Percentiles rank a stretch among this genome's conserved stretches.
These are phyloP conservation scores for Solanum hybrid DNA, from an alignment of 305 asterid genomes.

Conservation along the genomic window DNA sequence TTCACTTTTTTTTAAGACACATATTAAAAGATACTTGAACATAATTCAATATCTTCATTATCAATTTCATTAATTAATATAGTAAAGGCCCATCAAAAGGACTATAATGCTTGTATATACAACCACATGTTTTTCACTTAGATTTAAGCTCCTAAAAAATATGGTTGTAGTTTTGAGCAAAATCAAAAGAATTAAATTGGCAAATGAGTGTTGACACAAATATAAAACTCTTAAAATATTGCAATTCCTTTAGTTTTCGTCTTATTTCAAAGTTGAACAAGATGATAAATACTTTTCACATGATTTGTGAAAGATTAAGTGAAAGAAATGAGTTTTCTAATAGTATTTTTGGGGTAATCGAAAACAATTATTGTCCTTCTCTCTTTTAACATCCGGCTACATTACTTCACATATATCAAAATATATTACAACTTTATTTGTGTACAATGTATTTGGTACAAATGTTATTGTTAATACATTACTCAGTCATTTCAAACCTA, in stretches of 20 bases:
- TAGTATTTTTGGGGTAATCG: background rate
- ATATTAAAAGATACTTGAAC: background rate
- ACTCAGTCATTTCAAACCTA: too few species aligned
- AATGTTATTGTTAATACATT: background rate
- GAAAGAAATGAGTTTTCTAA: background rate
- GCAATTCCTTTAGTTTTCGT: background rate
- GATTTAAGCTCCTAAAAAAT: too few species aligned
- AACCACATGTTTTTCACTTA: too few species aligned
- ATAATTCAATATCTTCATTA: background rate
- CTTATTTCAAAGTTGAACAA: background rate
- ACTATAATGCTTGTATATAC: too few species aligned
- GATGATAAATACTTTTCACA: background rate
- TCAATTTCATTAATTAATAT: too few species aligned
- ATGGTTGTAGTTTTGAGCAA: too few species aligned
- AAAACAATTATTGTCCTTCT: background rate
- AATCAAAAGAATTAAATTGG: too few species aligned
- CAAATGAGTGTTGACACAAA: too few species aligned
- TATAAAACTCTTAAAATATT: too few species aligned
- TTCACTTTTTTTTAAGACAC: background rate
- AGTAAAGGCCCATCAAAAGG: too few species aligned
- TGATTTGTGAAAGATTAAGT: background rate
- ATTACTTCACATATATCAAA: background rate
- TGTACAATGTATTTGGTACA: background rate
- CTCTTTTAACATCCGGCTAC: too few species aligned
- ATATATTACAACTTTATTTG: too few species aligned